Percentiles rank a stretch among this genome's conserved stretches.
phyloP scores from a whole-genome alignment of 148 eudicot genomes.

The Fallopia convolvulus region DNA sequence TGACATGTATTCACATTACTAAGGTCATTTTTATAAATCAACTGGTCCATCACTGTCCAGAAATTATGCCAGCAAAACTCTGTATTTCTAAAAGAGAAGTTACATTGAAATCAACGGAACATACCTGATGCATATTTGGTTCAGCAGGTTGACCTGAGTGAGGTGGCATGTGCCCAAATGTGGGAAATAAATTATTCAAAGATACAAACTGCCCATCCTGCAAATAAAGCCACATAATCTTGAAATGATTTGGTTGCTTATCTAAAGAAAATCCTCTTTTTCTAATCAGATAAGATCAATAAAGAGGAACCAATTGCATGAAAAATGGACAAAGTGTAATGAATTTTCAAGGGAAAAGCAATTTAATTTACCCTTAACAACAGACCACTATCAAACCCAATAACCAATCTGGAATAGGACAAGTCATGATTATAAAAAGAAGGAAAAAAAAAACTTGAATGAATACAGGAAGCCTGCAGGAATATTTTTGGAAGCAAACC shows the following conservation, averaged over 20 bases:
- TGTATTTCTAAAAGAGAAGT: background rate
- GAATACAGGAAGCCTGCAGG: background rate
- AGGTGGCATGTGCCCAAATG: conserved; percentile 12
- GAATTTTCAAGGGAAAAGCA: background rate
- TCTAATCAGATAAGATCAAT: background rate
- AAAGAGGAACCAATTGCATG: background rate
- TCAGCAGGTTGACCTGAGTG: conserved; percentile 11
- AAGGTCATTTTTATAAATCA: background rate
- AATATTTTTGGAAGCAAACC: background rate
- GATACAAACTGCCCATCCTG: conserved; percentile 10
- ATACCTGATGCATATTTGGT: conserved; percentile 13
- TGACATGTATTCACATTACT: background rate
- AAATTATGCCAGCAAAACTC: background rate
- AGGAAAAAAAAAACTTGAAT: background rate
- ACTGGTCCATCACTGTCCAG: background rate
- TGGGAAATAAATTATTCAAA: conserved; percentile 8
- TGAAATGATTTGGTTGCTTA: background rate
- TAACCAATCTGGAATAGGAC: background rate
- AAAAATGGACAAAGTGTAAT: background rate
- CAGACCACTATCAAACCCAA: background rate
- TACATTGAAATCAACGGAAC: background rate
- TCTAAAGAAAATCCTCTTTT: background rate
- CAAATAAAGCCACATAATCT: background rate
- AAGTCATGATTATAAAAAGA: background rate
- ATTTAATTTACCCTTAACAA: background rate